Evolutionary conservation across 1,284 basidiomycete genomes (phyloP), one percentile per base, ranked within the genome.

Genomic region (Chondrostereum purpureum): DNA sequence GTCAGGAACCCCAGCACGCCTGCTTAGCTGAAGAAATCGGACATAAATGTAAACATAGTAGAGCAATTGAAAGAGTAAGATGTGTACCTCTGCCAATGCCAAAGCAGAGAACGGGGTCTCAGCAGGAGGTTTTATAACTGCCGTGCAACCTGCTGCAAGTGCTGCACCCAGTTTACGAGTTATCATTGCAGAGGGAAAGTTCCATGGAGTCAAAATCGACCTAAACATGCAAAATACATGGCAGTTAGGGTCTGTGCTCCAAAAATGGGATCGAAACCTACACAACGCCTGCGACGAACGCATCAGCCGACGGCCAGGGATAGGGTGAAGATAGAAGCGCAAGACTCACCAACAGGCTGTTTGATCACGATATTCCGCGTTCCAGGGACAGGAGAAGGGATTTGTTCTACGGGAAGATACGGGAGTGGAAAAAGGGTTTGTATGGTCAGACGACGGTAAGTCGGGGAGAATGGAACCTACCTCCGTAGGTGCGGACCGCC

Each of bases 81-180:
- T 17, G 52, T 64, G 34, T 56, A 85, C 86, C 67, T 94, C 89
- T 5, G 79, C 83, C 13, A 96, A 69, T 3, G 95, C 96, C 16
- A 99, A 77, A 13, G 87, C 84, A 27, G 92, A 93, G 67, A 91
- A 96, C 0, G 96, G 96, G 0, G 96, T 94, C 67, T 99, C 95
- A 1, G 93, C 80, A 2, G 96, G 87, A 2, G 94, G 93, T 62
- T 99, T 99, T 65, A 98, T 83, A 45, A 99, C 94, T 1, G 83
- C 77, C 0, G 95, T 98, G 64, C 96, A 99, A 18, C 96, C 96
- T 13, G 93, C 93, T 6, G 93, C 91, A 13, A 99, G 78, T 12
- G 92, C 92, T 20, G 92, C 85, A 13, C 80, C 90, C 11, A 94
- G 68, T 63, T 95, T 95, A 16, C 92, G 83, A 0, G 88, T 89